A percentile compares a stretch with the other conserved stretches of the same genome.
phyloP scores from a whole-genome alignment of 495 filamentous ascomycete genomes.

The Parathielavia hyrcaniae region DNA sequence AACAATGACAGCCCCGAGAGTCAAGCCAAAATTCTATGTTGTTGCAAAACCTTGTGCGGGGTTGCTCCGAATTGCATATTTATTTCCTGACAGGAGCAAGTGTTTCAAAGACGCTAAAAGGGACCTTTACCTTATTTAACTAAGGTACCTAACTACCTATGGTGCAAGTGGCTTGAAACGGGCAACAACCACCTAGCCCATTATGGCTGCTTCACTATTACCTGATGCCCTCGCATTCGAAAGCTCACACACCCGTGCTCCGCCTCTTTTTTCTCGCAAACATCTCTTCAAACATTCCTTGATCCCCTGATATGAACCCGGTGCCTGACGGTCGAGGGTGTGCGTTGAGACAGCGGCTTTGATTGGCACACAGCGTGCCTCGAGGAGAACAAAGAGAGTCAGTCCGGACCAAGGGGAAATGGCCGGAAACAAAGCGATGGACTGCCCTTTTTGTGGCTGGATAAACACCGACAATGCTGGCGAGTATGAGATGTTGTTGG shows the following conservation, averaged over 20 bases:
- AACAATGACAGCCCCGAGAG: background rate
- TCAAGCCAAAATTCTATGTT: too few relatives aligned
- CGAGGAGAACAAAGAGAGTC: slow-evolving; percentile 4
- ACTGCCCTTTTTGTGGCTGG: slow-evolving; percentile 34
- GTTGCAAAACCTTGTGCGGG: too few relatives aligned
- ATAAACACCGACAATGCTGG: slow-evolving; percentile 15
- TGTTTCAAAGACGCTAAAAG: too few relatives aligned
- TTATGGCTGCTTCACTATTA: background rate
- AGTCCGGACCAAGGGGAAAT: slow-evolving; percentile 9
- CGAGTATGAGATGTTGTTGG: slow-evolving; percentile 32
- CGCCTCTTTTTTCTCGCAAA: background rate
- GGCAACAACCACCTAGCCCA: background rate
- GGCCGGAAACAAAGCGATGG: slow-evolving; percentile 15
- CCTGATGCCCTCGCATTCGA: background rate
- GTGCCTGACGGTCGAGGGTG: background rate
- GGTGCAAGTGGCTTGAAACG: background rate
- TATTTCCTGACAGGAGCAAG: too few relatives aligned
- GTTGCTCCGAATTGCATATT: too few relatives aligned
- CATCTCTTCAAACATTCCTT: background rate
- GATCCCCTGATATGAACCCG: background rate
- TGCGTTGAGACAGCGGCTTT: background rate
- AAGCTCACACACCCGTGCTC: background rate
- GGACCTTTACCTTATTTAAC: too few relatives aligned
- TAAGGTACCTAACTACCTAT: too few relatives aligned
- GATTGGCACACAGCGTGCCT: background rate